phyloP scores from a whole-genome alignment of 495 filamentous ascomycete species.

The Penicillium alfredii region DNA sequence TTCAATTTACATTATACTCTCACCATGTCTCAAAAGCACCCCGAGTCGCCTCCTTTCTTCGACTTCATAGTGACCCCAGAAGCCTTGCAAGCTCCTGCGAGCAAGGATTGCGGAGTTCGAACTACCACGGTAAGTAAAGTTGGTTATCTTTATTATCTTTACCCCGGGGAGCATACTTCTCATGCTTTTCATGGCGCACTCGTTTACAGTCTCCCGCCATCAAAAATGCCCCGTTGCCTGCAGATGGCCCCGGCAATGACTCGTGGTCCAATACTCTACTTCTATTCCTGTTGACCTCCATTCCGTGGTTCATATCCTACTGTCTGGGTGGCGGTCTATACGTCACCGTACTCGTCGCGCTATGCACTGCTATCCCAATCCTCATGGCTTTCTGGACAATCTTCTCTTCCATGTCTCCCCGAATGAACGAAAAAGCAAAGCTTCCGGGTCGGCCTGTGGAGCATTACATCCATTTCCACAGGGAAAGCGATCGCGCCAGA shows the following conservation, averaged over 20 bases:
- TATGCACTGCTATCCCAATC: conserved; percentile 61
- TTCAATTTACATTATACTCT: no score
- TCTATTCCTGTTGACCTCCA: conserved; percentile 47
- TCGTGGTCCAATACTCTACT: conserved; percentile 64
- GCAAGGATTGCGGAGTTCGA: no score
- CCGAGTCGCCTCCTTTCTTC: no score
- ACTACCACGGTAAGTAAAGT: no score
- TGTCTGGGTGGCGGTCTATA: conserved; percentile 66
- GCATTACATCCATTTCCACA: conserved; percentile 59
- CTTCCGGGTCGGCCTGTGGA: conserved; percentile 57
- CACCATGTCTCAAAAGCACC: no score
- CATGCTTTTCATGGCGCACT: no score
- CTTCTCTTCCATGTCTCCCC: conserved; percentile 59
- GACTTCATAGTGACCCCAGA: no score
- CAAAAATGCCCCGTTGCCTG: conserved; percentile 74
- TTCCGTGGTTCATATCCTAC: conserved; percentile 64
- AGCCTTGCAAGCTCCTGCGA: no score
- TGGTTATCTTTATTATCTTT: no score
- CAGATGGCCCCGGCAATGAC: conserved; percentile 64
- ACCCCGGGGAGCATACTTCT: no score
- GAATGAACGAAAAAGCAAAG: conserved; percentile 72
- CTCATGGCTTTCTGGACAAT: conserved; percentile 67
- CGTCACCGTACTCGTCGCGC: conserved; percentile 63
- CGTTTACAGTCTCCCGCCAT: conserved; percentile 61
- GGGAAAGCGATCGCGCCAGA: conserved; percentile 47